phyloP scores from a whole-genome alignment of 352 stramenopile genomes.

The Pythium vanterpoolii region DNA sequence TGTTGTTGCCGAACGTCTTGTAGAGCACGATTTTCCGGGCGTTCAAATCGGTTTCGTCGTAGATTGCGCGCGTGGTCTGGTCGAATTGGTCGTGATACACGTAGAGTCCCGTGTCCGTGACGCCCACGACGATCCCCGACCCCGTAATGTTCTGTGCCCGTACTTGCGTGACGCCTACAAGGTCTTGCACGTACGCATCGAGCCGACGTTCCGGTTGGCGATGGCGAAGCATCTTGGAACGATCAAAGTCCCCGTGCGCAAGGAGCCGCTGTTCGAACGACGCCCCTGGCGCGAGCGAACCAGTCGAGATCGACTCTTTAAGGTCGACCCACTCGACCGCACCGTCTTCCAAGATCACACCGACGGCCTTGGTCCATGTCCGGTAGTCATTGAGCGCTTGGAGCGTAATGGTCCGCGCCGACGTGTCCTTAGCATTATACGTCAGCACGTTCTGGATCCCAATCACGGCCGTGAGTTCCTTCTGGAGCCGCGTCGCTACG shows the following conservation, averaged over 20 bases:
- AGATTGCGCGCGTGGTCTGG: slow-evolving; percentile 49
- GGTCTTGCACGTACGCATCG: slow-evolving; percentile 52
- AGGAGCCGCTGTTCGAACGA: not conserved
- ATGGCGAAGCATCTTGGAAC: not conserved
- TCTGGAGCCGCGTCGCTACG: slow-evolving; percentile 37
- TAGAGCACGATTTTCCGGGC: slow-evolving; percentile 86
- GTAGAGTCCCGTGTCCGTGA: slow-evolving; percentile 77
- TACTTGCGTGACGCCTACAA: slow-evolving; percentile 66
- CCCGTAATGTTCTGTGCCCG: slow-evolving; percentile 66
- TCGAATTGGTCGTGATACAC: slow-evolving; percentile 81
- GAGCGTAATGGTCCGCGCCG: slow-evolving; percentile 24
- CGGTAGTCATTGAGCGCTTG: slow-evolving; percentile 24
- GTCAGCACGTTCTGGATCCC: slow-evolving; percentile 67
- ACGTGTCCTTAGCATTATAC: not conserved
- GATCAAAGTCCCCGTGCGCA: not conserved
- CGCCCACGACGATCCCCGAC: slow-evolving; percentile 54
- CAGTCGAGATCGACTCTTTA: slow-evolving; percentile 32
- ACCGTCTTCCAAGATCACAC: slow-evolving; percentile 38
- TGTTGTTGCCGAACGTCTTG: slow-evolving; percentile 64
- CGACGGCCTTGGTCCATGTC: slow-evolving; percentile 50
- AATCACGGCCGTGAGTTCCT: slow-evolving; percentile 32
- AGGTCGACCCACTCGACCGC: slow-evolving; percentile 69
- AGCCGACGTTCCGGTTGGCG: slow-evolving; percentile 34
- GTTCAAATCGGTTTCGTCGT: slow-evolving; percentile 44
- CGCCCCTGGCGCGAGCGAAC: slow-evolving; percentile 11